Conservation (phyloP, 176 grass and related monocot species). For the Puya raimondii region DNA sequence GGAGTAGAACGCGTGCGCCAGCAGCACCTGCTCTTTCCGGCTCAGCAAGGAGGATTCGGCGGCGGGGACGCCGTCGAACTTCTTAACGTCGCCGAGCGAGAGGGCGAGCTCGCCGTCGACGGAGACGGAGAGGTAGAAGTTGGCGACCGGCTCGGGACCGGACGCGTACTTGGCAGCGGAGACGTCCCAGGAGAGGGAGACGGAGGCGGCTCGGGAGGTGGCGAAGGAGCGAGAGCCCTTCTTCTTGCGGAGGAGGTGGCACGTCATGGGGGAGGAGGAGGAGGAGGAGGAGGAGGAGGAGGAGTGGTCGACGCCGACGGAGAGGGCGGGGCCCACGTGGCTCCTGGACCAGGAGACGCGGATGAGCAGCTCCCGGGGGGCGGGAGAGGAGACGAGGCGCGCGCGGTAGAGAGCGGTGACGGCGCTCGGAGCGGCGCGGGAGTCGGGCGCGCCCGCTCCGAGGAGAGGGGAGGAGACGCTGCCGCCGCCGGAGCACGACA, state of each 20-base stretch:
- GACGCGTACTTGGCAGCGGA: conserved; percentile 13
- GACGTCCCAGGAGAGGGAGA: conserved; percentile 30
- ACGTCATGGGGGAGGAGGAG: background rate
- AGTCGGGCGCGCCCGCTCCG: background rate
- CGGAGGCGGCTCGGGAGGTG: conserved; percentile 2
- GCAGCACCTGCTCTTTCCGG: conserved; percentile 26
- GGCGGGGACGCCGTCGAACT: background rate
- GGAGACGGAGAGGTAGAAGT: conserved; percentile 15
- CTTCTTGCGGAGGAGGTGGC: conserved; percentile 21
- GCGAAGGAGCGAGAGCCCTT: conserved; percentile 16
- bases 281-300: background rate
- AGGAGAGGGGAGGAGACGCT: background rate
- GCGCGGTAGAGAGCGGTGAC: conserved; percentile 21
- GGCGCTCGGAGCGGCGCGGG: background rate
- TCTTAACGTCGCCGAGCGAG: conserved; percentile 20
- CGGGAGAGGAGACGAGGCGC: conserved; percentile 14
- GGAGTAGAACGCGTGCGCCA: conserved; percentile 20
- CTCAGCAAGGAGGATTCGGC: conserved; percentile 25
- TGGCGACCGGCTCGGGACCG: conserved; percentile 17
- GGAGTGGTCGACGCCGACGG: conserved; percentile 21
- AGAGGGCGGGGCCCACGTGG: background rate
- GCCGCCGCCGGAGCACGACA: conserved; percentile 22
- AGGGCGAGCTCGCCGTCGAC: conserved; percentile 23
- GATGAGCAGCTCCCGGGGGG: conserved; percentile 22
- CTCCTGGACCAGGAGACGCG: conserved; percentile 25